These are phyloP conservation scores for Gigaspora rosea DNA, from an alignment of 192 early-diverging fungal species.

Conservation along the genomic window DNA sequence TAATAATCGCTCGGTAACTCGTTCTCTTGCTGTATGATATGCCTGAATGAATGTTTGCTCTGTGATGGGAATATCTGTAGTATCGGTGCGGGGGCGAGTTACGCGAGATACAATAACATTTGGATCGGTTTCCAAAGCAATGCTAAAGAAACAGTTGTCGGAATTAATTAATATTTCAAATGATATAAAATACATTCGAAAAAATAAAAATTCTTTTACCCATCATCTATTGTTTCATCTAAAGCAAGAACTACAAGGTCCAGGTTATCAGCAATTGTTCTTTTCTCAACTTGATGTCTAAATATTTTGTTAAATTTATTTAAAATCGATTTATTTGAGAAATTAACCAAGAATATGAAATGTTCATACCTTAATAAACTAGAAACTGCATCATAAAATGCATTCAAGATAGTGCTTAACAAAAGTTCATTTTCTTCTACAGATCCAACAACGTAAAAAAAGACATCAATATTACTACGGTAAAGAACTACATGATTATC, in stretches of 20 bases:
- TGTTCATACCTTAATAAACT: conserved; percentile 72
- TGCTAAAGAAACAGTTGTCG: conserved; percentile 42
- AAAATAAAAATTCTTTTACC: conserved; percentile 50
- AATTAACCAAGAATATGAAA: background rate
- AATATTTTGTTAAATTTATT: background rate
- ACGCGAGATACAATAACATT: conserved; percentile 76
- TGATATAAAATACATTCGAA: background rate
- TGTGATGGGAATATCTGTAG: conserved; percentile 72
- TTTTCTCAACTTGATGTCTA: conserved; percentile 90
- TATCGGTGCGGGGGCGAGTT: conserved; percentile 71
- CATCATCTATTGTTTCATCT: conserved; percentile 95
- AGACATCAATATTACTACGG: conserved; percentile 82
- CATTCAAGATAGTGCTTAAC: conserved; percentile 73
- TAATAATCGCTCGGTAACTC: conserved; percentile 65
- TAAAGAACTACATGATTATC: conserved; percentile 91
- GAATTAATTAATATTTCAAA: background rate
- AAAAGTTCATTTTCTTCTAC: conserved; percentile 95
- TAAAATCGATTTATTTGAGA: background rate
- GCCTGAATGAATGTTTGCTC: conserved; percentile 77
- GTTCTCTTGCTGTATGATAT: conserved; percentile 77
- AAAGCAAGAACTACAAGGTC: conserved; percentile 89
- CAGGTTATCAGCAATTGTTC: conserved; percentile 84
- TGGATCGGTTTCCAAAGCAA: conserved; percentile 74
- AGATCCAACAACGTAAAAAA: conserved; percentile 89
- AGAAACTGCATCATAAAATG: conserved; percentile 83